Evolutionary conservation across 805 yeast genomes (phyloP), one percentile per base, ranked within the genome.

Genomic region (Metschnikowia sp.): DNA sequence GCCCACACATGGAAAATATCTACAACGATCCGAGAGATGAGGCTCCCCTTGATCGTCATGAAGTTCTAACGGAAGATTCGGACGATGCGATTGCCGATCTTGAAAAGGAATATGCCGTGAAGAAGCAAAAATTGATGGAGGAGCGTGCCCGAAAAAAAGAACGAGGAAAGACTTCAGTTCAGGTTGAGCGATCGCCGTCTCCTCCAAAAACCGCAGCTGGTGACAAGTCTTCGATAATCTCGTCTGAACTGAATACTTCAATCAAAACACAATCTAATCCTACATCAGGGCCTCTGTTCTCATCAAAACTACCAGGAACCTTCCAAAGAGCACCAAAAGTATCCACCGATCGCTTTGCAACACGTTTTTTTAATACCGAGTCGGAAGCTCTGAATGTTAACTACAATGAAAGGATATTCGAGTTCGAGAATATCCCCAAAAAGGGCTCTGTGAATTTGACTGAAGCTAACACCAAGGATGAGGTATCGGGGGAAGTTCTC

Each of bases 71-170:
- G 1, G 72, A 63, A 32, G 69, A 64, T 35, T 69, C 73, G 2
- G 66, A 62, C 12, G 75, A 72, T 40, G 76, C 68, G 31, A 49
- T 69, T 13, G 61, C 63, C 0, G 70, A 72, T 47, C 50, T 72
- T 18, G 62, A 66, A 44, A 72, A 72, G 50, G 75, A 72, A 47
- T 71, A 49, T 36, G 61, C 56, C 15, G 61, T 52, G 60, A 63
- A 39, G 33, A 66, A 31, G 56, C 61, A 50, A 35, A 46, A 44
- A 36, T 40, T 56, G 36, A 38, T 56, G 12, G 58, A 50, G 40
- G 57, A 59, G 42, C 50, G 55, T 13, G 54, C 50, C 6, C 52
- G 52, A 10, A 52, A 52, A 44, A 36, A 48, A 32, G 46, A 46
- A 18, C 45, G 42, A 8, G 35, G 32, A 2, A 13, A 29, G 9